Base-by-base conservation (phyloP, 495 filamentous ascomycete species). In the Neurospora tetraspora region DNA sequence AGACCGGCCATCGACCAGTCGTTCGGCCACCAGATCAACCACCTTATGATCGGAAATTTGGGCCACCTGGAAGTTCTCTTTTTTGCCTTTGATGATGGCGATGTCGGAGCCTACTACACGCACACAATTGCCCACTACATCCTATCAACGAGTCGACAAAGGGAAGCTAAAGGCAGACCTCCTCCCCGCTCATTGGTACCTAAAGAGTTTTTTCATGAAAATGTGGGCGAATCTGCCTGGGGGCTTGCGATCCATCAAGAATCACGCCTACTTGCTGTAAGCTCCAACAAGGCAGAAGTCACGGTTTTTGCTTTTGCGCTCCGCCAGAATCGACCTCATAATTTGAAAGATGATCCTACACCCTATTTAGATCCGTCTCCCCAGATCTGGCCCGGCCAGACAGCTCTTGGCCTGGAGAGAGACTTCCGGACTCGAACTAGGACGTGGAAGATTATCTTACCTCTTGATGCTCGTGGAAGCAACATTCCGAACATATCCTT, bases 401-500 rank as follows among this genome's bases (percentile, higher is more conserved):
- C 73, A 8, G 74, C 73, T 5, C 40, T 78, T 18, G 65, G 76
- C 31, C 71, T 81, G 0, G 76, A 84, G 74, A 75, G 43, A 43
- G 75, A 77, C 27, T 72, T 83, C 27, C 79, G 73, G 36, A 75
- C 77, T 20, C 77, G 83, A 45, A 77, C 79, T 37, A 77, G 82
- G 39, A 82, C 79, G 38, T 85, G 83, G 83, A 79, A 80, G 39
- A 84, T 85, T 37, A 71, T 82, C 9, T 42, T 85, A 10, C 74
- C 80, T 5, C 77, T 81, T 1, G 78, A 77, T 31, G 40, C 9
- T 5, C 11, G 37, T 4, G 83, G 83, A 3, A 68, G 78, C 23
- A 97, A 98, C 76, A 93, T 97, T 5, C 95, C 96, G 2, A 89
- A 85, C 40, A 83, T 98, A 18, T 83, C 88, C 12, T 98, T 98